Base-by-base conservation (phyloP, 2,329 filamentous ascomycete species). In the Hirsutella minnesotensis region DNA sequence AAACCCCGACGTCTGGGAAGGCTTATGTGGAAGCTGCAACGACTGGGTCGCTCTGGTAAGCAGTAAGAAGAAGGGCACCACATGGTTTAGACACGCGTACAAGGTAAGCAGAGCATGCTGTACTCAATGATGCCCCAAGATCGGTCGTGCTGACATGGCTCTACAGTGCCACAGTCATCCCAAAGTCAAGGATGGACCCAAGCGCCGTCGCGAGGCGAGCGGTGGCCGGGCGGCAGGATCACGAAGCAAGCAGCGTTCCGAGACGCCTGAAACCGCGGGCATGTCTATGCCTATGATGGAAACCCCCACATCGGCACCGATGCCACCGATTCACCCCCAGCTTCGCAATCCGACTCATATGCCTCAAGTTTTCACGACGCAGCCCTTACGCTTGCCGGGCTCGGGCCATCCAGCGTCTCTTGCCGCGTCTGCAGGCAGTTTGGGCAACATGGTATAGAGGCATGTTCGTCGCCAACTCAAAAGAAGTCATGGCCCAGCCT, bases 31-130 rank as follows among this genome's bases (percentile, higher is more conserved):
- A 40, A 82, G 78, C 56, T 89, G 84, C 63, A 82, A 81, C 50
- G 82, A 87, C 47, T 89, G 84, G 84, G 81, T 89, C 51, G 79
- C 82, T 12, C 67, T 89, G 30, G 83, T 88, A 35, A 89, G 83
- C 65, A 87, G 81, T 59, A 90, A 90, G 67, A 90, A 90, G 69
- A 89, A 90, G 66, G 85, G 85, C n/a, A 94, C 86, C 1, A 89
- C 86, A 3, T 94, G 86, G 85, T 94, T 90, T 62, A 72, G 86
- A 50, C 86, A 94, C 62, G 85, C 86, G 38, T 92, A 92, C 68
- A 92, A 90, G 74, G 83, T 85, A 62, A 59, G 66, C 59, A 49
- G 5, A n/a, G 4, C 29, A 15, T 19, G 12, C 7, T 10, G 24
- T 20, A 27, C 27, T 16, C n/a, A 19, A 8, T 39, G 21, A n/a